Conservation (phyloP, 768 basidiomycete species). For the Rhizopogon sp. region DNA sequence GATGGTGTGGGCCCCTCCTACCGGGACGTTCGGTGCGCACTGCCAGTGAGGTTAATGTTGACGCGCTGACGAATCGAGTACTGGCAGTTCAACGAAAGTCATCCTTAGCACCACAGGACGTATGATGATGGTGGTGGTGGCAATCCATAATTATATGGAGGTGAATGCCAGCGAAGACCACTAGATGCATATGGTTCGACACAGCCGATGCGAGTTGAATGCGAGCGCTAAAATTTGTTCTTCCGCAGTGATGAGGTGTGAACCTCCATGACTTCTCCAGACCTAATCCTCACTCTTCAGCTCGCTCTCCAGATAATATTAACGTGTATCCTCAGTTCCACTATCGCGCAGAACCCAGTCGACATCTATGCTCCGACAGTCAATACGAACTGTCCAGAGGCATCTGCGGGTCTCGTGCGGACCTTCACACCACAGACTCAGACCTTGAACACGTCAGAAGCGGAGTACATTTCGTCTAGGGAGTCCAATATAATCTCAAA, state of each 20-base stretch:
- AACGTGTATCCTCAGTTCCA: not conserved
- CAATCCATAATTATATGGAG: too few species aligned
- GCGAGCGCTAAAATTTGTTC: too few species aligned
- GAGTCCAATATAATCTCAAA: conserved; percentile 33
- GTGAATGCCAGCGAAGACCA: too few species aligned
- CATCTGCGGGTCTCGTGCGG: conserved; percentile 46
- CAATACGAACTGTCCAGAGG: conserved; percentile 47
- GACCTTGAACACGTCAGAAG: conserved; percentile 44
- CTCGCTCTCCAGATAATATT: not conserved
- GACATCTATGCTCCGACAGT: conserved; percentile 48
- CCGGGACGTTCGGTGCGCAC: too few species aligned
- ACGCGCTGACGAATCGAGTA: too few species aligned
- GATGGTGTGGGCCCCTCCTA: too few species aligned
- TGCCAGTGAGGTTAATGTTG: too few species aligned
- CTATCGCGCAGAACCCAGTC: conserved; percentile 23
- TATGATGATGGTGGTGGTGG: too few species aligned
- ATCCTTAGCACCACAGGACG: too few species aligned
- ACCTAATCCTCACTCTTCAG: not conserved
- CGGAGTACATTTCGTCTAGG: conserved; percentile 41
- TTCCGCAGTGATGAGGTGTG: not conserved
- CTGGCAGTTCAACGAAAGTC: too few species aligned
- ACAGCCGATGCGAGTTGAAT: too few species aligned
- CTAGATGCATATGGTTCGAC: too few species aligned
- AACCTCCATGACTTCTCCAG: not conserved
- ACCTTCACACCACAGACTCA: conserved; percentile 47